Conservation (phyloP, 2,329 filamentous ascomycete genomes). For the Botrytis byssoidea region DNA sequence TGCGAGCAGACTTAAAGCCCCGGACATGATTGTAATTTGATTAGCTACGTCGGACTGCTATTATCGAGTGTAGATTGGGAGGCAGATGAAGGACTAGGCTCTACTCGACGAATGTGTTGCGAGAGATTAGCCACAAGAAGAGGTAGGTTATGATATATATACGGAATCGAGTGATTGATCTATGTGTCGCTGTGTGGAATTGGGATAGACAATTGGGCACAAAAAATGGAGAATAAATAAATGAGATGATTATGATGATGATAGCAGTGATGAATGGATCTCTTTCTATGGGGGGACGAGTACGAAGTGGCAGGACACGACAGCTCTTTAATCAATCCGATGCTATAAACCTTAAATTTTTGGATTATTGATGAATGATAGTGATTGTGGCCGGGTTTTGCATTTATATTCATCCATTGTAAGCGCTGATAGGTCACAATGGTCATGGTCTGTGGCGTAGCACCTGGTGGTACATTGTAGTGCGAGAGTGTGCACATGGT, state of each 20-base stretch:
- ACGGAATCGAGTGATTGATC: not conserved
- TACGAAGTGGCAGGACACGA: not conserved
- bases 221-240: slow-evolving; percentile 2
- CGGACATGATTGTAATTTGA: slow-evolving; percentile 4
- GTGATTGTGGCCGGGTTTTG: not conserved
- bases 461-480: not conserved
- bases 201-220: slow-evolving; percentile 1
- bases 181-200: not conserved
- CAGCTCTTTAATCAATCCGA: not conserved
- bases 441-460: slow-evolving; percentile 17
- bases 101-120: not conserved
- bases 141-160: not conserved
- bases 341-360: slow-evolving; percentile 5
- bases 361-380: not conserved
- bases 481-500: not conserved
- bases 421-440: slow-evolving; percentile 7
- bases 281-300: slow-evolving; percentile 5
- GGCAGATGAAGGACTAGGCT: not conserved
- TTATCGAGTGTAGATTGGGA: not conserved
- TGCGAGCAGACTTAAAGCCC: slow-evolving; percentile 11
- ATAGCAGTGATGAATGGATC: not conserved
- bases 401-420: not conserved
- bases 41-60: not conserved
- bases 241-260: slow-evolving; percentile 8
- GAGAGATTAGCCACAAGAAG: not conserved